phyloP scores from a whole-genome alignment of 2,329 filamentous ascomycete genomes.

The Colletotrichum liriopes region DNA sequence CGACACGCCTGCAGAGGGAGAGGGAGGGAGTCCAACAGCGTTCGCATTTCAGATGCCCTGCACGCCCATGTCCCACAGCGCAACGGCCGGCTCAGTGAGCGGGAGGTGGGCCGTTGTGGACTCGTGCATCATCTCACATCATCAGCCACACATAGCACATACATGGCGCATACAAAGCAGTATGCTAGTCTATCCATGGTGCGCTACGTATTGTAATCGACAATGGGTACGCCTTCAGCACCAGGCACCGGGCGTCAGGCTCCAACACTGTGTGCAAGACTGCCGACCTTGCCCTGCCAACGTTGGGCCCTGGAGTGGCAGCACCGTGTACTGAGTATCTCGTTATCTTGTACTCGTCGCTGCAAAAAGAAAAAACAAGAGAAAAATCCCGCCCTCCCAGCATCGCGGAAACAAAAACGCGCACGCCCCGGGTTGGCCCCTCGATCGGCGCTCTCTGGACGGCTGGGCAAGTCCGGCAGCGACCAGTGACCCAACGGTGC shows the following conservation, averaged over 20 bases:
- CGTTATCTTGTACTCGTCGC: too few species aligned
- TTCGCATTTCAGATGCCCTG: neutral
- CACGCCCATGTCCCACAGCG: too few species aligned
- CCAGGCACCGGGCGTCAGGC: neutral
- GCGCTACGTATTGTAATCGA: too few species aligned
- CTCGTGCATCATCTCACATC: constrained; percentile 7
- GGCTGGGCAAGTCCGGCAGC: too few species aligned
- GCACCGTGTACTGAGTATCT: too few species aligned
- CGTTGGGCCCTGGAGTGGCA: neutral
- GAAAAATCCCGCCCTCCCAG: neutral
- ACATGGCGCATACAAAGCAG: too few species aligned
- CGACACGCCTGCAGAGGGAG: too few species aligned
- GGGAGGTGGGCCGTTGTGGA: neutral
- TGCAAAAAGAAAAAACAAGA: too few species aligned
- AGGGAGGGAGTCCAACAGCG: too few species aligned
- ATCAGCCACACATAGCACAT: neutral
- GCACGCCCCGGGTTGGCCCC: constrained; percentile 4
- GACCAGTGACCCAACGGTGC: constrained; percentile 4
- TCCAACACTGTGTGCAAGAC: constrained; percentile 6
- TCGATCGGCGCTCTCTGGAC: neutral
- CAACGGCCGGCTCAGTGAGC: too few species aligned
- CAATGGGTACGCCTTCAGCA: too few species aligned
- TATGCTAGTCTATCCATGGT: too few species aligned
- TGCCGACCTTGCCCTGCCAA: constrained; percentile 20
- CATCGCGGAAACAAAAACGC: constrained; percentile 3